Conservation (phyloP, 768 basidiomycete genomes). For the Lactifluus piperatus region DNA sequence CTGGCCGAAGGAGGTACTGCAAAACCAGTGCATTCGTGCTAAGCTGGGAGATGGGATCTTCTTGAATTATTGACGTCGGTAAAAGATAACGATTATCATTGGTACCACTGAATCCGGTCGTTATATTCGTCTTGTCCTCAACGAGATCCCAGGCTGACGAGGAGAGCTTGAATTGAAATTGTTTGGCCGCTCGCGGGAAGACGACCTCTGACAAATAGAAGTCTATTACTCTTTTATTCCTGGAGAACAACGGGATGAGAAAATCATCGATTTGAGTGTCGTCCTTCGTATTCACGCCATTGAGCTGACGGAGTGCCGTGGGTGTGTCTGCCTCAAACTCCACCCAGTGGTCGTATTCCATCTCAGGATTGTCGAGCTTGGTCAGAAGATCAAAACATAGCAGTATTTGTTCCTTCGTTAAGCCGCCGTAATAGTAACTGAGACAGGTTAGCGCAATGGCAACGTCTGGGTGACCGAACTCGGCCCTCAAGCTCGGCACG, state of each 20-base stretch:
- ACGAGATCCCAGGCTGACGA: constrained; percentile 48
- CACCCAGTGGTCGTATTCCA: no score
- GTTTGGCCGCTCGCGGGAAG: constrained; percentile 42
- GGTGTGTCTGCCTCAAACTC: constrained; percentile 25
- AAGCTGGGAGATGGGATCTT: constrained; percentile 23
- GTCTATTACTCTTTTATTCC: constrained; percentile 33
- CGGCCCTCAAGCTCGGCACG: constrained; percentile 35
- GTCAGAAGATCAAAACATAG: constrained; percentile 31
- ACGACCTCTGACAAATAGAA: constrained; percentile 40
- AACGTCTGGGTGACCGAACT: constrained; percentile 47
- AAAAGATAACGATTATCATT: constrained; percentile 36
- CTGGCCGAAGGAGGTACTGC: no score
- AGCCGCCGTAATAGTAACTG: constrained; percentile 41
- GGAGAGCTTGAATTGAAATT: constrained; percentile 38
- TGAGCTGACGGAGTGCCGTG: constrained; percentile 23
- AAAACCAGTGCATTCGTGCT: constrained; percentile 30
- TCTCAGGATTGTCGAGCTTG: constrained; percentile 20
- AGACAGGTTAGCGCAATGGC: constrained; percentile 38
- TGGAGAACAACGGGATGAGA: constrained; percentile 30
- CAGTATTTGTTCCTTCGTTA: constrained; percentile 32
- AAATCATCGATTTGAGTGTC: no score
- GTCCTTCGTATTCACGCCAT: no score
- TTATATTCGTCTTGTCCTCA: constrained; percentile 28
- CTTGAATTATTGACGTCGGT: constrained; percentile 30
- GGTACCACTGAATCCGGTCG: constrained; percentile 47